Evolutionary conservation across 768 basidiomycete species (phyloP).

Genomic region (Podaxis pistillaris): DNA sequence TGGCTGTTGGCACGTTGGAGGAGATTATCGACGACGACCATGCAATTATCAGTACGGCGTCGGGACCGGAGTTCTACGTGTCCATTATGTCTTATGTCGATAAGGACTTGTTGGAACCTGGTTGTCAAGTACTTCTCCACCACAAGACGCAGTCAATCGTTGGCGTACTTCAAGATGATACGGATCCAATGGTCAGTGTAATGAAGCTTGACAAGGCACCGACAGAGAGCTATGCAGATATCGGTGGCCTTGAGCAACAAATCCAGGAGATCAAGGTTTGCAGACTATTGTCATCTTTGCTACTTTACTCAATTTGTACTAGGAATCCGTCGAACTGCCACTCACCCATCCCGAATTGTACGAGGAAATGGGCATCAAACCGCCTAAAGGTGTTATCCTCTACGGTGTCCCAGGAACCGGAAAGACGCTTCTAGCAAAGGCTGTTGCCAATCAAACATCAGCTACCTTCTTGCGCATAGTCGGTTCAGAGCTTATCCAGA

Average conservation of each 20-base stretch:
- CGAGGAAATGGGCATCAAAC: slow-evolving; percentile 99
- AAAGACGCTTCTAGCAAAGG: slow-evolving; percentile 96
- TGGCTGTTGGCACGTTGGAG: slow-evolving; percentile 98
- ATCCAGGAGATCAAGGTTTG: slow-evolving; percentile 98
- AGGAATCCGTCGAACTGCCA: slow-evolving; percentile 98
- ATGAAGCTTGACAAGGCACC: slow-evolving; percentile 99
- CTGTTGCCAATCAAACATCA: slow-evolving; percentile 97
- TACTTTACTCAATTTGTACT: slow-evolving; percentile 4
- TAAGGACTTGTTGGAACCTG: slow-evolving; percentile 96
- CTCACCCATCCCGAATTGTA: slow-evolving; percentile 97
- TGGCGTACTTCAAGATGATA: slow-evolving; percentile 93
- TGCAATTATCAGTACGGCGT: slow-evolving; percentile 95
- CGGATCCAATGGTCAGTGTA: slow-evolving; percentile 93
- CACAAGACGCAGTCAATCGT: slow-evolving; percentile 96
- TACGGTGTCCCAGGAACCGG: slow-evolving; percentile 99
- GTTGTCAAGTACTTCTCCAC: slow-evolving; percentile 91
- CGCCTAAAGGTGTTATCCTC: slow-evolving; percentile 99
- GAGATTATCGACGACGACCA: slow-evolving; percentile 99
- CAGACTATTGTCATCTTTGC: slow-evolving; percentile 1
- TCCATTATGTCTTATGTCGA: slow-evolving; percentile 98
- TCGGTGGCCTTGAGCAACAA: slow-evolving; percentile 94
- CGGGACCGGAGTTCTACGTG: slow-evolving; percentile 95
- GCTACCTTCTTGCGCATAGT: slow-evolving; percentile 98
- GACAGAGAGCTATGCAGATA: slow-evolving; percentile 97
- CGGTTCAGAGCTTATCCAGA: slow-evolving; percentile 97